These are phyloP conservation scores for Orbilia quercus DNA, from an alignment of 2,329 filamentous ascomycete genomes.

Conservation along the genomic window DNA sequence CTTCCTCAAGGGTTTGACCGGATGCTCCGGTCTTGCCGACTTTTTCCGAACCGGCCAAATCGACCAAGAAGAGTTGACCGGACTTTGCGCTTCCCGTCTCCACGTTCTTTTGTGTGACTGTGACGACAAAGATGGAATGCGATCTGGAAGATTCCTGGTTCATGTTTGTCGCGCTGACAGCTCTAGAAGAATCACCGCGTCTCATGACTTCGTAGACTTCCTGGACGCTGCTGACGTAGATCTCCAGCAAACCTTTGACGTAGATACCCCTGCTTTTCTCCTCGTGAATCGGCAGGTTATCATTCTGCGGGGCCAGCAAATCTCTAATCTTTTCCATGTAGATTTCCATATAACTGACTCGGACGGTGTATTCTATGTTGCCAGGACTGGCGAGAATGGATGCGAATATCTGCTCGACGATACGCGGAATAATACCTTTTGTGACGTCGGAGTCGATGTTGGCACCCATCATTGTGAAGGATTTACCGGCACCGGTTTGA, in stretches of 20 bases:
- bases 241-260: slow-evolving; percentile 92
- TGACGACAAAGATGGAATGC: slow-evolving; percentile 98
- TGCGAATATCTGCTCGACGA: slow-evolving; percentile 98
- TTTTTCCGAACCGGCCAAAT: slow-evolving; percentile 93
- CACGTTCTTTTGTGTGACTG: slow-evolving; percentile 87
- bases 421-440: slow-evolving; percentile 96
- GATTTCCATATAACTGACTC: slow-evolving; percentile 97
- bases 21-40: slow-evolving; percentile 97
- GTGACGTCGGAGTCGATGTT: slow-evolving; percentile 83
- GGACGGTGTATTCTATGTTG: slow-evolving; percentile 89
- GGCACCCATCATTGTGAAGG: slow-evolving; percentile 94
- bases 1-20: slow-evolving; percentile 89
- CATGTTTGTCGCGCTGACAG: slow-evolving; percentile 94
- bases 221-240: slow-evolving; percentile 84
- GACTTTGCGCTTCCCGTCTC: slow-evolving; percentile 94
- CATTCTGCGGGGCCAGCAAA: slow-evolving; percentile 83
- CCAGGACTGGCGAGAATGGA: slow-evolving; percentile 84
- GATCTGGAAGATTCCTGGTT: slow-evolving; percentile 98
- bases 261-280: slow-evolving; percentile 92
- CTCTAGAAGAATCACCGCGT: slow-evolving; percentile 89
- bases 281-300: slow-evolving; percentile 88
- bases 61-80: slow-evolving; percentile 96
- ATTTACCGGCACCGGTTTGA: slow-evolving; percentile 97
- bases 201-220: slow-evolving; percentile 99
- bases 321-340: slow-evolving; percentile 99